phyloP scores from a whole-genome alignment of 768 basidiomycete species.

The Scleroderma bovista region DNA sequence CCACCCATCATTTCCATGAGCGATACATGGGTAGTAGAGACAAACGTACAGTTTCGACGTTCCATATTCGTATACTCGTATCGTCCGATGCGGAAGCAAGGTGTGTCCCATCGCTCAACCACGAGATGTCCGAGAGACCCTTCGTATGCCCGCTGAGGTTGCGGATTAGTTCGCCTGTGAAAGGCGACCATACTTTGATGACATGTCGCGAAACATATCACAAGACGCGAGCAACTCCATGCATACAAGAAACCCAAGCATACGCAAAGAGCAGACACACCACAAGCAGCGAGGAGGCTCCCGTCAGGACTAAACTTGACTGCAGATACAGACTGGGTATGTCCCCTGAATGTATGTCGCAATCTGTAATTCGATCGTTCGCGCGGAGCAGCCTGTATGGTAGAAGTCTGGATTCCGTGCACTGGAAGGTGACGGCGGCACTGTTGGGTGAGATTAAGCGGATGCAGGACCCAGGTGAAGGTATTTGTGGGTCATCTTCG shows the following conservation, averaged over 20 bases:
- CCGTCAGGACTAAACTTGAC: constrained; percentile 93
- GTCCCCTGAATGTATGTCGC: constrained; percentile 64
- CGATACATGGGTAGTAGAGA: constrained; percentile 4
- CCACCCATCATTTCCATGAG: background rate
- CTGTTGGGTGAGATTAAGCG: no score
- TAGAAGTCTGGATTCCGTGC: no score
- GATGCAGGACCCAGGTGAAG: no score
- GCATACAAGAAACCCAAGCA: background rate
- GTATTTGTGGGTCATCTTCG: no score
- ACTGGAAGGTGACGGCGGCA: no score
- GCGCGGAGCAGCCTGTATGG: no score
- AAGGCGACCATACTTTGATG: constrained; percentile 80
- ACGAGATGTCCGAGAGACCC: constrained; percentile 86
- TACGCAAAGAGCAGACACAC: constrained; percentile 42
- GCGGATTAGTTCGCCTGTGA: constrained; percentile 70
- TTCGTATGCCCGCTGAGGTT: constrained; percentile 71
- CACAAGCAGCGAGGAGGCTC: constrained; percentile 76
- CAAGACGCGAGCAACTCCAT: background rate
- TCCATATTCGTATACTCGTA: constrained; percentile 84
- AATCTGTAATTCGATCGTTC: constrained; percentile 76
- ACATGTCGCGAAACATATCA: constrained; percentile 10
- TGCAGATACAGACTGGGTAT: constrained; percentile 79
- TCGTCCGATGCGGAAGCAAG: constrained; percentile 94
- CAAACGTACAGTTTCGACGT: constrained; percentile 70
- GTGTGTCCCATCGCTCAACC: constrained; percentile 78